These are phyloP conservation scores for Musa itinerans DNA, from an alignment of 176 grass and related monocot genomes.

Conservation along the genomic window DNA sequence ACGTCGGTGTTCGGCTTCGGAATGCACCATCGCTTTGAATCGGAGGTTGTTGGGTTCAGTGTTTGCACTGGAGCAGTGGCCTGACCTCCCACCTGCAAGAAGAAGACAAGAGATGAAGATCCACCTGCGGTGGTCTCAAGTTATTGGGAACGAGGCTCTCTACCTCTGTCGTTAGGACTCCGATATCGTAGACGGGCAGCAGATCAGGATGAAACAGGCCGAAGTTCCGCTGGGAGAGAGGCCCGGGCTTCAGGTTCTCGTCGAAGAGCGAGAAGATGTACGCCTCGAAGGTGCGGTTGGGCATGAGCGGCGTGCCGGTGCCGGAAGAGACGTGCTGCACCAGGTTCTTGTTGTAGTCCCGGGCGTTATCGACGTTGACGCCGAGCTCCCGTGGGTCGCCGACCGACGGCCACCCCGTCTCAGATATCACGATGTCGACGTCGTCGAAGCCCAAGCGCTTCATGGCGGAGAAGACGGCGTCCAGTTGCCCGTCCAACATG, in stretches of 20 bases:
- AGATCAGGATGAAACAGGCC: constrained; percentile 60
- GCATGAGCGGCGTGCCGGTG: constrained; percentile 76
- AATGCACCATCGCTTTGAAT: constrained; percentile 55
- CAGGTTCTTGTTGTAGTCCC: constrained; percentile 68
- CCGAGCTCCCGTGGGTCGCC: constrained; percentile 52
- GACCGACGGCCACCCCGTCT: constrained; percentile 76
- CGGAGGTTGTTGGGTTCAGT: neutral
- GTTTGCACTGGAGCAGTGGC: neutral
- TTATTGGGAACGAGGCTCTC: no score
- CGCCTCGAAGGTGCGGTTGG: constrained; percentile 62
- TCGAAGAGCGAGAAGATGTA: constrained; percentile 77
- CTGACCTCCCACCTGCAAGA: neutral
- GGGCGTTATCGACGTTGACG: constrained; percentile 30
- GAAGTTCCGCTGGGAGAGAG: constrained; percentile 55
- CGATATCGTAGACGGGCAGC: constrained; percentile 65
- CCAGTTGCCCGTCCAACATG: constrained; percentile 86
- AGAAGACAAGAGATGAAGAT: neutral
- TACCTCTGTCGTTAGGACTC: constrained; percentile 34
- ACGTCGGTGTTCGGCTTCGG: constrained; percentile 41
- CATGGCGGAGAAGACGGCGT: constrained; percentile 64
- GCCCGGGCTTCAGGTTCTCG: constrained; percentile 68
- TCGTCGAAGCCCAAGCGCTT: constrained; percentile 32
- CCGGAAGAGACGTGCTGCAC: constrained; percentile 60
- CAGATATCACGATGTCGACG: constrained; percentile 52
- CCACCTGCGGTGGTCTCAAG: no score